Conservation (phyloP, 305 asterid species). For the Fraxinus baroniana region DNA sequence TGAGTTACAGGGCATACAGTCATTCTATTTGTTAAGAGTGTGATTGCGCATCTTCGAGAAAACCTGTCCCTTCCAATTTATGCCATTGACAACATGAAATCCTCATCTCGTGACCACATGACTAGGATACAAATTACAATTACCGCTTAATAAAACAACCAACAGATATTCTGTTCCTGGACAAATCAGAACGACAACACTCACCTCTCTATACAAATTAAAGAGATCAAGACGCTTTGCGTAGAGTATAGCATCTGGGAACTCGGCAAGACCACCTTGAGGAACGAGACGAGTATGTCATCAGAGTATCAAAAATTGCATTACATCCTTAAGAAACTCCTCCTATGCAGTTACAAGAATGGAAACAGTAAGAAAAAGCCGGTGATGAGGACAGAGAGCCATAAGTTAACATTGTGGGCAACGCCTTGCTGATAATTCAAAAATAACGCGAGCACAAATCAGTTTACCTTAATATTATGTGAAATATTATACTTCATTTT, state of each 20-base stretch:
- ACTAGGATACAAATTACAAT: not conserved
- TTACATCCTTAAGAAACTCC: conserved; percentile 90
- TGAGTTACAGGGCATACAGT: conserved; percentile 49
- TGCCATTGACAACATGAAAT: conserved; percentile 96
- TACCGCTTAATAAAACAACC: conserved; percentile 7
- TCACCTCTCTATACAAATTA: conserved; percentile 95
- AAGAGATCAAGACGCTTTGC: conserved; percentile 96
- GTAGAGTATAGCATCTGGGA: conserved; percentile 94
- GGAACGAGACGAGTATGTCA: conserved; percentile 98
- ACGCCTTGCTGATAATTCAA: not conserved
- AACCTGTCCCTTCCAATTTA: conserved; percentile 99
- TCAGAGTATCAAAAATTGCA: conserved; percentile 90
- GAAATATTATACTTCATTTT: not conserved
- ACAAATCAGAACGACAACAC: conserved; percentile 10
- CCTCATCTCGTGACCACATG: conserved; percentile 98
- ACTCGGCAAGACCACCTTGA: conserved; percentile 94
- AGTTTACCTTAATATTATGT: too few relatives aligned
- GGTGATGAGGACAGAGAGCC: not conserved
- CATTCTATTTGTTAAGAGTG: conserved; percentile 84
- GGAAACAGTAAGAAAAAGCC: conserved; percentile 8
- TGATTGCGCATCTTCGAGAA: conserved; percentile 99
- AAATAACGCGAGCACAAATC: too few relatives aligned
- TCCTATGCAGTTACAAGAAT: conserved; percentile 46
- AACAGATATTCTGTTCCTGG: not conserved
- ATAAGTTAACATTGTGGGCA: not conserved